Evolutionary conservation across 257 asterid species (phyloP), one percentile per base, ranked within the genome.

Genomic region (Plectranthus barbatus): DNA sequence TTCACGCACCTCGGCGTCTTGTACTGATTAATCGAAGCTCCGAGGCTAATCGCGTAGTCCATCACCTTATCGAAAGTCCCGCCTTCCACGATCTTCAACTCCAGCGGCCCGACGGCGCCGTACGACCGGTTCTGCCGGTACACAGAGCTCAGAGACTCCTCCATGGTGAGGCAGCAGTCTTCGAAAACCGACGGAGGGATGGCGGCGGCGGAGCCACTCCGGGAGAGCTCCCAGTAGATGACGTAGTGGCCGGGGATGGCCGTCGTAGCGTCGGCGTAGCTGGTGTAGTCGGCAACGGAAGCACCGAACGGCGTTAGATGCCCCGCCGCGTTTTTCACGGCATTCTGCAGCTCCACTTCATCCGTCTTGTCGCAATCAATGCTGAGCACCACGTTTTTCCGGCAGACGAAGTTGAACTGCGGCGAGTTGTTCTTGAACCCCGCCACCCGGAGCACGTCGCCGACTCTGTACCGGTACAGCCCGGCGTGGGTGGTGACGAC

Each of bases 351-450:
- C 81, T 91, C 96, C 13, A 88, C 98, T 70, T 91, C 98, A 37
- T 91, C 96, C 0, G 98, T 91, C 71, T 91, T 91, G 40, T 91
- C 98, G 0, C 88, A 33, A 68, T 91, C 98, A 0, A 91, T 86
- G 85, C 98, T 91, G 3, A 91, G 34, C 8, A 88, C 94, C 1
- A 91, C 98, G 45, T 88, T 91, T 29, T 86, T 91, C 52, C 98
- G 50, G 77, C 98, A 91, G 4, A 91, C 58, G 81, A 91, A 91
- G 86, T 76, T 88, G 94, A 91, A 91, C 46, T 88, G 96, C 0
- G 98, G 98, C 8, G 98, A 91, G 2, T 78, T 86, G 88, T 88
- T 91, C 77, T 91, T 91, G 86, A 91, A 91, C 39, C 96, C 98
- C 1, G 98, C 89, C 19, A 91, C 98, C 0, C 84, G 80, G 1